These are phyloP conservation scores for Cnidoscolus chayamansa DNA, from an alignment of 441 rosid genomes.

Conservation along the genomic window DNA sequence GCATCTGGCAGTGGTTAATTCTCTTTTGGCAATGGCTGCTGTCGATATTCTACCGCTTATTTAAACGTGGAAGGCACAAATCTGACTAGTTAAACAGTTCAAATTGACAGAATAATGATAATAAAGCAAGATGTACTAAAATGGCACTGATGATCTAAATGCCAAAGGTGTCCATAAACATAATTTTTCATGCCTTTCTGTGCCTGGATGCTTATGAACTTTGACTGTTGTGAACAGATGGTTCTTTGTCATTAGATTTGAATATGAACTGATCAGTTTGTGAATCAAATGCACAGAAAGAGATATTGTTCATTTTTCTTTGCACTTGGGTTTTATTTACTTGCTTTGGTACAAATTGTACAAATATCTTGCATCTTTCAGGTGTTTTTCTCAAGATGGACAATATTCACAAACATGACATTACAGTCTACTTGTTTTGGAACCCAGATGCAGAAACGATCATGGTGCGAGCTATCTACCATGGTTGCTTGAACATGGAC, in stretches of 20 bases:
- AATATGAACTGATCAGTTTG: not conserved
- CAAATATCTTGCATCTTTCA: not conserved
- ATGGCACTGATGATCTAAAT: not conserved
- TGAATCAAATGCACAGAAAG: not conserved
- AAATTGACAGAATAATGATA: not conserved
- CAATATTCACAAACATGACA: not conserved
- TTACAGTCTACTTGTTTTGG: not conserved
- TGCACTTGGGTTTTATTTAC: not conserved
- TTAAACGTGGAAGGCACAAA: slow-evolving; percentile 44
- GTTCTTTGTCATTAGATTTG: not conserved
- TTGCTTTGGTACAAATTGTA: not conserved
- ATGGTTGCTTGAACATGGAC: slow-evolving; percentile 51
- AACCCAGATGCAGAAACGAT: not conserved
- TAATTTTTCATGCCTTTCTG: not conserved
- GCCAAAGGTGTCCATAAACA: not conserved
- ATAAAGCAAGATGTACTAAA: not conserved
- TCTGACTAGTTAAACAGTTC: slow-evolving; percentile 33
- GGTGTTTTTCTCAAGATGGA: not conserved
- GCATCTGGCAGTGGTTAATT: slow-evolving; percentile 38
- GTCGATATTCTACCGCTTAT: slow-evolving; percentile 40
- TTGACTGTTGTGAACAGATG: not conserved
- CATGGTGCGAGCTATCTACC: slow-evolving; percentile 34
- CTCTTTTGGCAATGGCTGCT: slow-evolving; percentile 65
- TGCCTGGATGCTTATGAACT: not conserved
- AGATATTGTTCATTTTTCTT: not conserved